Evolutionary conservation across 176 grass and related monocot genomes (phyloP).

Genomic region (Zoysia japonica): DNA sequence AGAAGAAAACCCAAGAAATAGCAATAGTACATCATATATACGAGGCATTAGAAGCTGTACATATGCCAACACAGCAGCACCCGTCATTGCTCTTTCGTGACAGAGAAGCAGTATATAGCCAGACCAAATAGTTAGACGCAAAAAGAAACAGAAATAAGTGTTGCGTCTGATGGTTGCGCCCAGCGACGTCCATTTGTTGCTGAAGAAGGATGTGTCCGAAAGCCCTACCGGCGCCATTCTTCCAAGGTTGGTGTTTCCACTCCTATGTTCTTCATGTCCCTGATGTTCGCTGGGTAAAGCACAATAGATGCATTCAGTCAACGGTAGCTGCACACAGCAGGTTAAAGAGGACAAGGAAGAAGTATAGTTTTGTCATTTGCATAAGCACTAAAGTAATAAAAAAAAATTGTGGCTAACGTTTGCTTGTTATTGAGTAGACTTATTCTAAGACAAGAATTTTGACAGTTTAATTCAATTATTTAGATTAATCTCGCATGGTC

Average conservation of each 20-base stretch:
- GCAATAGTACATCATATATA: too few relatives aligned
- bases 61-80: too few relatives aligned
- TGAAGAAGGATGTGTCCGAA: too few relatives aligned
- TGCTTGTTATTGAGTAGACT: not conserved
- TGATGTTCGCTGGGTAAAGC: slow-evolving; percentile 70
- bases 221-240: slow-evolving; percentile 56
- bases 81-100: too few relatives aligned
- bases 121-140: too few relatives aligned
- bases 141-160: too few relatives aligned
- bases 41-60: too few relatives aligned
- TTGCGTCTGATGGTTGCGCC: too few relatives aligned
- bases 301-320: not conserved
- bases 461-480: not conserved
- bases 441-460: not conserved
- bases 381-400: not conserved
- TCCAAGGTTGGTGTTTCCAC: slow-evolving; percentile 69
- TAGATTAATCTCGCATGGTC: not conserved
- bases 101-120: too few relatives aligned
- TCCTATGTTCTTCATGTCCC: slow-evolving; percentile 87
- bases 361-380: not conserved
- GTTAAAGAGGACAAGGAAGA: not conserved
- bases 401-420: not conserved
- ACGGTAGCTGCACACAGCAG: not conserved
- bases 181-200: too few relatives aligned
- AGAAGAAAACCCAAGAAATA: too few relatives aligned